Evolutionary conservation across 495 filamentous ascomycete species (phyloP), one percentile per base, ranked within the genome.

Genomic region (Neurospora pannonica): DNA sequence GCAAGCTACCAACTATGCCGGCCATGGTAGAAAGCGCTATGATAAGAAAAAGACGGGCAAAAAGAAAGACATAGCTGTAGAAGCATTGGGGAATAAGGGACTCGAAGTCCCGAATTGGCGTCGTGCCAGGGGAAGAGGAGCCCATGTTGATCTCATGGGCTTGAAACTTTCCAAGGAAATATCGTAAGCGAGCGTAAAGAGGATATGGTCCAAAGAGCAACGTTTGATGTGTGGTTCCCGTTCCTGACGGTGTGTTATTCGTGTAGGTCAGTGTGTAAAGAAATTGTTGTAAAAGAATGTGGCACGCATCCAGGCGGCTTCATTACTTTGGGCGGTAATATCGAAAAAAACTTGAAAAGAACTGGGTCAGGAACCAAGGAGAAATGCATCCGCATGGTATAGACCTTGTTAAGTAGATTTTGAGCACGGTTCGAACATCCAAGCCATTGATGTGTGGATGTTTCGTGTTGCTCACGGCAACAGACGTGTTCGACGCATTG

Each of bases 1-100:
- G 90, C 85, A 96, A 94, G 79, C 93, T 92, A 72, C 92, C 88
- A 3, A 89, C 89, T 76, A 95, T 89, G 74, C 93, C 92, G 77
- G 97, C 90, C 75, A 94, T 90, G 72, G 88, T 36, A 3, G 85
- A 76, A 95, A 87, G 75, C 96, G 89, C 24, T 24, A 37, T 72
- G 38, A 24, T 24, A 10, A 72, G 38, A 6, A 72, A 21, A 48
- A 60, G 11, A 72, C 43, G 38, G 38, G 43, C 24, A 72, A 48
- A 46, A 34, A 72, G 43, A 72, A 39, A 72, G 24, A 62, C 54
- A 17, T 67, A 67, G 54, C 54, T 67, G 15, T 67, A 67, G 15
- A 67, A 67, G 54, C 28, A 67, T 34, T 34, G 54, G 5, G 54
- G 54, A 36, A 34, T 67, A 19, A 67, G 54, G 24, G 54, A 67